Evolutionary conservation across 495 filamentous ascomycete species (phyloP).

Genomic region (Sphaerosporella brunnea): DNA sequence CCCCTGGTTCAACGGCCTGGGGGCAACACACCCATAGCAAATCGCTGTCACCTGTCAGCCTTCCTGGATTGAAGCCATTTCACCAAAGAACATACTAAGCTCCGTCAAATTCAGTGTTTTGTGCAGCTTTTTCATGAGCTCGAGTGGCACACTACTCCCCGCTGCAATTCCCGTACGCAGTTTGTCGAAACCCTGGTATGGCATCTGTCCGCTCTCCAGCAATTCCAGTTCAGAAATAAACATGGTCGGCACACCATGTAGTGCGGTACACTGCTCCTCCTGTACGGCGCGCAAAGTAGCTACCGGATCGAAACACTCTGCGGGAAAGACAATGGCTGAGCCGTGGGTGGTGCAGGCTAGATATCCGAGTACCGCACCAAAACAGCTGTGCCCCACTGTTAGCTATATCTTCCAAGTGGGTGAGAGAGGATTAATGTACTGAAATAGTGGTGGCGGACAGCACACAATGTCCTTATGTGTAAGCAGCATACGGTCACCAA

Average conservation of each 20-base stretch:
- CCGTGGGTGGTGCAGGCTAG: constrained; percentile 85
- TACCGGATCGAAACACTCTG: constrained; percentile 68
- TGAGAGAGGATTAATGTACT: constrained; percentile 29
- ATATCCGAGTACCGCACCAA: constrained; percentile 77
- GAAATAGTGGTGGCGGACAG: constrained; percentile 77
- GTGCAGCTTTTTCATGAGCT: constrained; percentile 70
- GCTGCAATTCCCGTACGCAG: constrained; percentile 85
- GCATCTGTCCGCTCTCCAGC: constrained; percentile 37
- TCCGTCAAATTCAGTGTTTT: constrained; percentile 59
- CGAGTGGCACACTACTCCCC: constrained; percentile 62
- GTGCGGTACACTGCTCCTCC: constrained; percentile 59
- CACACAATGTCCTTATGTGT: constrained; percentile 54
- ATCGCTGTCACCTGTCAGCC: constrained; percentile 34
- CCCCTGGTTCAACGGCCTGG: background rate
- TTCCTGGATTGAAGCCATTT: constrained; percentile 4
- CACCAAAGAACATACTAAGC: constrained; percentile 36
- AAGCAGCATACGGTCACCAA: constrained; percentile 68
- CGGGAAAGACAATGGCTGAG: constrained; percentile 63
- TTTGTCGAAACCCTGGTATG: constrained; percentile 42
- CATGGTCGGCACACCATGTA: constrained; percentile 95
- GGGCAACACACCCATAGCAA: constrained; percentile 47
- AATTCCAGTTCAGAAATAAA: constrained; percentile 74
- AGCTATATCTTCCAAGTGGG: background rate
- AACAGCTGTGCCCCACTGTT: constrained; percentile 36
- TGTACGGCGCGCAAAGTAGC: constrained; percentile 54